Conservation (phyloP, 495 filamentous ascomycete species). For the Penicillium flavigenum region DNA sequence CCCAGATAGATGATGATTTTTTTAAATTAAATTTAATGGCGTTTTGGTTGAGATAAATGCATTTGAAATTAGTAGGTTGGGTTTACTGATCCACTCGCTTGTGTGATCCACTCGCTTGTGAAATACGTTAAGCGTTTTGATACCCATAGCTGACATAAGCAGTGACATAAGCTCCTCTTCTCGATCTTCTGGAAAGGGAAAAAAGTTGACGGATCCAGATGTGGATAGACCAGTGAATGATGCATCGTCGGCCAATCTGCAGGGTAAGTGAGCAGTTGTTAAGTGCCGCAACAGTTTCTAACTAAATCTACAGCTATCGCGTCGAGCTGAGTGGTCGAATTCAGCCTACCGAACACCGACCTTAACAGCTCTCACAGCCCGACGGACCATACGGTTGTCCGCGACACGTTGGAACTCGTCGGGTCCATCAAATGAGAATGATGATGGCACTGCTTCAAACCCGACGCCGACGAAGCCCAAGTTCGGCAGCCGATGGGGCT, state of each 20-base stretch:
- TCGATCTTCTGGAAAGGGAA: slow-evolving; percentile 24
- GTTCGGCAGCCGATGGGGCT: slow-evolving; percentile 30
- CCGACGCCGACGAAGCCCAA: slow-evolving; percentile 19
- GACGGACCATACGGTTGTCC: slow-evolving; percentile 35
- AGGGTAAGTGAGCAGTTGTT: slow-evolving; percentile 29
- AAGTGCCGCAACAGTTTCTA: neutral
- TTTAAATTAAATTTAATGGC: too few species aligned
- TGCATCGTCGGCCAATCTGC: slow-evolving; percentile 40
- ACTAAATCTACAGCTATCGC: slow-evolving; percentile 21
- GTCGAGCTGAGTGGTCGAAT: slow-evolving; percentile 33
- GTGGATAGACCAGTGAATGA: slow-evolving; percentile 19
- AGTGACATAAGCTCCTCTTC: slow-evolving; percentile 13
- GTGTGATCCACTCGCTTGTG: too few species aligned
- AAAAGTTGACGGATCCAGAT: slow-evolving; percentile 23
- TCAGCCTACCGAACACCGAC: slow-evolving; percentile 24
- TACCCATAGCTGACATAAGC: neutral
- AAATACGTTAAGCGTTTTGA: too few species aligned
- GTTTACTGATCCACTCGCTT: too few species aligned
- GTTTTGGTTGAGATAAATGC: too few species aligned
- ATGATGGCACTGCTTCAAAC: slow-evolving; percentile 7
- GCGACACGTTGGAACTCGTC: slow-evolving; percentile 25
- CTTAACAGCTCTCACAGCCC: slow-evolving; percentile 20
- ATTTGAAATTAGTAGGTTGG: too few species aligned
- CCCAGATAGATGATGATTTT: too few species aligned
- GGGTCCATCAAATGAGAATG: slow-evolving; percentile 19